These are phyloP conservation scores for Ophiocordyceps camponoti-rufipedis DNA, from an alignment of 2,329 filamentous ascomycete genomes.

Conservation along the genomic window DNA sequence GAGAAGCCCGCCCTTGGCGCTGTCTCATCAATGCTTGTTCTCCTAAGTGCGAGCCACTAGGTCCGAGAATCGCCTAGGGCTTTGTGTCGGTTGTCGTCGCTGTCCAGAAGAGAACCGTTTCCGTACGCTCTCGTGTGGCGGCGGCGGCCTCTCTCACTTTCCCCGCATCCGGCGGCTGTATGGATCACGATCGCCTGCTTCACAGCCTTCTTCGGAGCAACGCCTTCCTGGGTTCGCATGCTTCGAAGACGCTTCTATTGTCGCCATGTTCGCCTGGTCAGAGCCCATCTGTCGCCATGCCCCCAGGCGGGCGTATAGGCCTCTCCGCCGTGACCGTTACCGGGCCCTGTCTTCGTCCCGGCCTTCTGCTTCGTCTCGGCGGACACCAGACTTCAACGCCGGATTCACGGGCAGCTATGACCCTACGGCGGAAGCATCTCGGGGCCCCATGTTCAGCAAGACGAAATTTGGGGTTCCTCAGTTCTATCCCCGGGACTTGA, in stretches of 20 bases:
- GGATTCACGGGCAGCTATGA: conserved; percentile 43
- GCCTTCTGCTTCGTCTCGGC: conserved; percentile 14
- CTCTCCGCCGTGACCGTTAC: not conserved
- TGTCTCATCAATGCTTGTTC: not conserved
- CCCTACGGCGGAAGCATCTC: conserved; percentile 29
- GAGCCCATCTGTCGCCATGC: not conserved
- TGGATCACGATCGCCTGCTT: not conserved
- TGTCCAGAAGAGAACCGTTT: not conserved
- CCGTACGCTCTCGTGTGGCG: not conserved
- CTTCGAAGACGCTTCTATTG: not conserved
- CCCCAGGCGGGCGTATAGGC: not conserved
- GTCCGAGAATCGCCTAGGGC: not conserved
- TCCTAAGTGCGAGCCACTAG: not conserved
- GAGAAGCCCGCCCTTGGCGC: not conserved
- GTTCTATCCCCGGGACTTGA: conserved; percentile 53
- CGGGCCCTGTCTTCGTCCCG: conserved; percentile 10
- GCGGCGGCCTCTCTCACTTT: not conserved
- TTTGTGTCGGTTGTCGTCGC: not conserved
- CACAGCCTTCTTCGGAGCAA: not conserved
- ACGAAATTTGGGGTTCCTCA: conserved; percentile 38
- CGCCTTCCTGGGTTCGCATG: not conserved
- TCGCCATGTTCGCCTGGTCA: conserved; percentile 14
- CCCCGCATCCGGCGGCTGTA: not conserved
- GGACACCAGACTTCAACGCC: conserved; percentile 32
- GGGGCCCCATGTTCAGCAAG: conserved; percentile 42